Base-by-base conservation (phyloP, 2,329 filamentous ascomycete genomes). In the Incumbomyces delicatus region DNA sequence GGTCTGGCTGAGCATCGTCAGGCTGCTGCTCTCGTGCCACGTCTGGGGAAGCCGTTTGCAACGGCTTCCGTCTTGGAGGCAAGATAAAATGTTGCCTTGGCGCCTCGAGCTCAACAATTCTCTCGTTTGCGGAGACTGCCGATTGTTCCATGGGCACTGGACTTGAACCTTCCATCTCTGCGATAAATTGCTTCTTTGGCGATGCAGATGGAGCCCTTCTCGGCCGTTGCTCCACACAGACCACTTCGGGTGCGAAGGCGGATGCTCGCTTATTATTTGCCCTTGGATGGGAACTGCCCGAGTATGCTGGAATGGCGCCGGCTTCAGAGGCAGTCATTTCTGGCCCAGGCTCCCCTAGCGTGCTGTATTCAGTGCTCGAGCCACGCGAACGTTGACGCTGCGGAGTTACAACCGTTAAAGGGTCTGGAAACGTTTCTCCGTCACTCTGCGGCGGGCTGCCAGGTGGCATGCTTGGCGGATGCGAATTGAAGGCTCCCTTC, bases 281-380 rank as follows among this genome's bases (percentile, higher is more conserved):
- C 16, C 22, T 22, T 11, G 17, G 22, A 12, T 17, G 12, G 10
- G 7, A 10, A 13, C 29, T 34, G 12, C 33, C 33, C 5, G 46
- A 44, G 29, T 44, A 48, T 20, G 37, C 47, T 8, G 27, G 36
- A 20, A 51, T 49, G 6, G 14, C 14, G 20, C 32, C 39, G 33
- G 16, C 22, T 36, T 46, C 34, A 16, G 37, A 36, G n/a, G 31
- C 38, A 20, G 49, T 31, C 16, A 54, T 40, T 39, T 53, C 55
- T 3, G 55, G 51, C 7, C 55, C 55, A 17, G 55, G 53, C 32
- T 55, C 55, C 2, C 55, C 53, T 13, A 55, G 35, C 41, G 48
- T 51, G 12, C 17, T 42, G 6, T 32, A 49, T 51, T n/a, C 41
- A 34, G 34, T 17, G 31, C 41, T 42, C 17, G 35, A 49, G 12